These are phyloP conservation scores for Setaria viridis DNA, from an alignment of 202 grass and related monocot genomes.

Conservation along the genomic window DNA sequence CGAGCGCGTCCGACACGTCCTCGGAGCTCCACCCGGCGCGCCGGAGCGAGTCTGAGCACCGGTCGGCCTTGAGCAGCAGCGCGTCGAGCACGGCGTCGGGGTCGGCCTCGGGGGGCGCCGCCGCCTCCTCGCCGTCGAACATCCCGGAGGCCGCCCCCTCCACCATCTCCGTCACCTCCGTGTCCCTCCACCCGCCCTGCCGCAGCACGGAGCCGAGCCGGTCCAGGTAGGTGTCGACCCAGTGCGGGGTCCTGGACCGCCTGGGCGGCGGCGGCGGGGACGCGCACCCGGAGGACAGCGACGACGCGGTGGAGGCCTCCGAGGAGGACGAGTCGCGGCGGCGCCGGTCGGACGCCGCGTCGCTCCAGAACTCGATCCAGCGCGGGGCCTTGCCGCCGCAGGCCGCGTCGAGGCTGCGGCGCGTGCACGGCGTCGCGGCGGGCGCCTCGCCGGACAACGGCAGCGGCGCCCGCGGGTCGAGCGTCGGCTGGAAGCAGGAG, in stretches of 20 bases:
- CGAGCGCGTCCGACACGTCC: constrained; percentile 76
- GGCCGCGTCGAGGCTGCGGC: constrained; percentile 72
- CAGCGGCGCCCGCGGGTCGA: constrained; percentile 2
- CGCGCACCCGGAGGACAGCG: constrained; percentile 45
- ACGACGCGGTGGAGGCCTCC: constrained; percentile 66
- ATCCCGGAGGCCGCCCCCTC: constrained; percentile 54
- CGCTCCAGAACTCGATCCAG: constrained; percentile 94
- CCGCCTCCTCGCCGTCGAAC: constrained; percentile 53
- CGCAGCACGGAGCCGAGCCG: constrained; percentile 61
- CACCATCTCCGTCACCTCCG: constrained; percentile 78
- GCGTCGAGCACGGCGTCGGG: constrained; percentile 63
- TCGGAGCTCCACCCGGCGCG: constrained; percentile 85
- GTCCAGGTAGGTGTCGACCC: constrained; percentile 76
- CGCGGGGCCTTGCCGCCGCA: constrained; percentile 65
- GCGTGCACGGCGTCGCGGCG: constrained; percentile 44
- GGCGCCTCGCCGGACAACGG: neutral
- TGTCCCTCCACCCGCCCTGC: constrained; percentile 76
- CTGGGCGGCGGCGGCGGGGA: constrained; percentile 25
- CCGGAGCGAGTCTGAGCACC: constrained; percentile 73
- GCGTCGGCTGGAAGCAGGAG: constrained; percentile 50
- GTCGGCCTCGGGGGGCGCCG: constrained; percentile 21
- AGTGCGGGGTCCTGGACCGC: constrained; percentile 48
- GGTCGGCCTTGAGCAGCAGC: constrained; percentile 73
- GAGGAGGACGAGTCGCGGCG: constrained; percentile 86
- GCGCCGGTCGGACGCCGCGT: constrained; percentile 77